Percentiles rank a stretch among this genome's conserved stretches.
These are phyloP conservation scores for Pistacia vera DNA, from an alignment of 345 rosid genomes.

Conservation along the genomic window DNA sequence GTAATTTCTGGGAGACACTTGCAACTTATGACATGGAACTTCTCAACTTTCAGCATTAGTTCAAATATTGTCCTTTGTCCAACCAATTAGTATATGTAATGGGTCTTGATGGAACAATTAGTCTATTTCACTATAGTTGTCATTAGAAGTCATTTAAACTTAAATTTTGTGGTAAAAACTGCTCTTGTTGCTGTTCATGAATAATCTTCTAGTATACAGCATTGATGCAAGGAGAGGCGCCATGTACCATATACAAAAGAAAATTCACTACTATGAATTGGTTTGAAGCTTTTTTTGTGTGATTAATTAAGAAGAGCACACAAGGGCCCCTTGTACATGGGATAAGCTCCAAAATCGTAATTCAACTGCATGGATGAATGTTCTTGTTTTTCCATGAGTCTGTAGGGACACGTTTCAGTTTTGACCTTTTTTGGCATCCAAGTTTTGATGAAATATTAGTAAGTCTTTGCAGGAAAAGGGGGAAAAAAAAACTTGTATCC, in stretches of 20 bases:
- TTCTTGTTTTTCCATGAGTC: background rate
- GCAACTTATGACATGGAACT: constrained; percentile 1
- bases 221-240: background rate
- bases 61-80: background rate
- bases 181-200: background rate
- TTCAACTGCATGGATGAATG: background rate
- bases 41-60: background rate
- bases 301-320: background rate
- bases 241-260: background rate
- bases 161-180: constrained; percentile 4
- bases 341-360: constrained; percentile 7
- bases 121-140: background rate
- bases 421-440: background rate
- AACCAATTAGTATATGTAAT: background rate
- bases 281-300: background rate
- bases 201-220: background rate
- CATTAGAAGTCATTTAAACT: constrained; percentile 8
- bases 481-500: background rate
- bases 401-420: background rate
- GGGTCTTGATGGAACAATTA: constrained; percentile 3
- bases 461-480: background rate
- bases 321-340: background rate
- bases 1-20: background rate
- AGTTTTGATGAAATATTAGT: background rate
- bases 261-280: background rate